phyloP scores from a whole-genome alignment of 2,329 filamentous ascomycete genomes.

The Fusarium stilboides region DNA sequence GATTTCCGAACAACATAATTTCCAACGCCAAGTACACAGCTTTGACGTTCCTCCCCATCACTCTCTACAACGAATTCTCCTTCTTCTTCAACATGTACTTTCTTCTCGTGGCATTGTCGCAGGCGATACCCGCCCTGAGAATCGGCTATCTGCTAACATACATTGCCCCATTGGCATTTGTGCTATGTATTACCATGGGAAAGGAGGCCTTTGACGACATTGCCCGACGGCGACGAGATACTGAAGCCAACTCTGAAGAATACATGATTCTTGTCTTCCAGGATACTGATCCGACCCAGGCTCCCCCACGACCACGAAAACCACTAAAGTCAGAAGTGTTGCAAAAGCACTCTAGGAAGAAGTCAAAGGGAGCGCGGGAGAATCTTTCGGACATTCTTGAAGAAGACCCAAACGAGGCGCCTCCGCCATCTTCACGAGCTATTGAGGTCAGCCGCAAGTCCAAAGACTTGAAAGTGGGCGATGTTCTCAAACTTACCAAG shows the following conservation, averaged over 20 bases:
- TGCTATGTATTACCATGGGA: conserved; percentile 90
- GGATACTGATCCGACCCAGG: conserved; percentile 62
- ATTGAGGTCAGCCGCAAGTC: conserved; percentile 85
- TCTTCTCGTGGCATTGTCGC: conserved; percentile 92
- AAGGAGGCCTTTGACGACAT: conserved; percentile 98
- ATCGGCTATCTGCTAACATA: conserved; percentile 98
- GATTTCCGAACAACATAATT: conserved; percentile 90
- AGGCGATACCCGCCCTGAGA: conserved; percentile 88
- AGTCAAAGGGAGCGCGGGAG: conserved; percentile 51
- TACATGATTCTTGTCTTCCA: conserved; percentile 85
- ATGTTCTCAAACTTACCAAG: conserved; percentile 93
- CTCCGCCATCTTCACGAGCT: conserved; percentile 65
- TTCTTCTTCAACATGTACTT: conserved; percentile 99
- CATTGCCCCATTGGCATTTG: conserved; percentile 91
- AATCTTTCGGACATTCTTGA: conserved; percentile 76
- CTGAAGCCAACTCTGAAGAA: conserved; percentile 93
- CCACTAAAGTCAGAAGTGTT: conserved; percentile 62
- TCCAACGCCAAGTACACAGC: conserved; percentile 99
- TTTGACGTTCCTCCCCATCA: conserved; percentile 93
- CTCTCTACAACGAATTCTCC: conserved; percentile 98
- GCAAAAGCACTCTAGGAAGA: conserved; percentile 52
- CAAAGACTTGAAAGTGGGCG: conserved; percentile 90
- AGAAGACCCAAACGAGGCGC: conserved; percentile 66
- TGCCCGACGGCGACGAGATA: conserved; percentile 85
- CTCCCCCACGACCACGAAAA: conserved; percentile 57